phyloP scores from a whole-genome alignment of 495 filamentous ascomycete species.

The Hyaloscypha hepaticicola region DNA sequence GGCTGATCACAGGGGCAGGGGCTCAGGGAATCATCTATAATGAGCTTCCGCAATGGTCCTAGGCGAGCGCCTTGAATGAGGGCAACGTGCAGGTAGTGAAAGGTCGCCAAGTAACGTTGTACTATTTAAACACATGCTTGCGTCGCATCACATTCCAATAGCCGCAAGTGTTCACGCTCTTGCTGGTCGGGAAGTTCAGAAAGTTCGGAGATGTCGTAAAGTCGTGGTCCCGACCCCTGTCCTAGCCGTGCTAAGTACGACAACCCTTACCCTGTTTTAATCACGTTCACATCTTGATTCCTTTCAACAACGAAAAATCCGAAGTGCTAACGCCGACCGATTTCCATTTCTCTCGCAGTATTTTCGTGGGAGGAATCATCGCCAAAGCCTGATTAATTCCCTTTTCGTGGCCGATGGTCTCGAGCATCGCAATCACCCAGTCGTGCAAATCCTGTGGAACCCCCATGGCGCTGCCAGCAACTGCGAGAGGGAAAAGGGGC shows the following conservation, averaged over 20 bases:
- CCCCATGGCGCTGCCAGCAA: conserved; percentile 34
- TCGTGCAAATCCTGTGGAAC: conserved; percentile 34
- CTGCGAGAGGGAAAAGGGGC: conserved; percentile 35
- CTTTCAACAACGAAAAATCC: not conserved
- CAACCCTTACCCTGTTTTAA: no score
- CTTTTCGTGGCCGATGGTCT: conserved; percentile 35
- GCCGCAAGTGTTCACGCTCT: not conserved
- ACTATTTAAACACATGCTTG: not conserved
- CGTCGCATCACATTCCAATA: not conserved
- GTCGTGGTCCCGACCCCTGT: not conserved
- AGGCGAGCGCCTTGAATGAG: not conserved
- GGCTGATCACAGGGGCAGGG: not conserved
- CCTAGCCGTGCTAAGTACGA: no score
- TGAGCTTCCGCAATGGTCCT: not conserved
- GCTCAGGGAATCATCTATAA: not conserved
- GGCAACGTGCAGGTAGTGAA: not conserved
- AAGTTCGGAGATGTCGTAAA: not conserved
- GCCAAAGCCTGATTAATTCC: conserved; percentile 30
- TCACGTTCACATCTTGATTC: not conserved
- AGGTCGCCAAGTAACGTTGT: conserved; percentile 5
- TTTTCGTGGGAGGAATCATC: conserved; percentile 14
- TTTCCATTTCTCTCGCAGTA: conserved; percentile 15
- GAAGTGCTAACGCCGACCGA: not conserved
- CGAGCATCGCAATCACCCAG: conserved; percentile 35
- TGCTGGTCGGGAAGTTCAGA: not conserved